phyloP scores from a whole-genome alignment of 805 yeast genomes.

The Candida maris region DNA sequence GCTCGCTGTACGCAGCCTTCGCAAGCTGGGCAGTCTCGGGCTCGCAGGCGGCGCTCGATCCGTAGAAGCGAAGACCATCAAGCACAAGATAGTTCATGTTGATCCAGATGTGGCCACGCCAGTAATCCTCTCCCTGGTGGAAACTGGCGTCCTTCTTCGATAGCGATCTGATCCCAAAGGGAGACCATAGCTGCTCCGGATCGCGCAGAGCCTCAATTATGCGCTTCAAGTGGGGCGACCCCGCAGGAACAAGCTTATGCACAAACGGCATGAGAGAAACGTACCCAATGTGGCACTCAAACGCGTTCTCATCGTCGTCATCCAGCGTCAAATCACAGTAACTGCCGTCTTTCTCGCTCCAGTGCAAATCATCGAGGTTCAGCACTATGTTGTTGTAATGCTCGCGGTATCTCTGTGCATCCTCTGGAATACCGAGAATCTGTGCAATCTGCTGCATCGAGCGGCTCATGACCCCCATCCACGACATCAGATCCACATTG shows the following conservation, averaged over 20 bases:
- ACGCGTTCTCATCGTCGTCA: slow-evolving; percentile 61
- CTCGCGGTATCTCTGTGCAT: slow-evolving; percentile 47
- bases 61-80: slow-evolving; percentile 64
- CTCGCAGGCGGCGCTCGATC: slow-evolving; percentile 28
- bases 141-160: slow-evolving; percentile 63
- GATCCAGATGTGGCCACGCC: slow-evolving; percentile 95
- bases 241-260: slow-evolving; percentile 55
- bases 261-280: slow-evolving; percentile 82
- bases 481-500: slow-evolving; percentile 82
- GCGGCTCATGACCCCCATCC: slow-evolving; percentile 92
- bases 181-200: slow-evolving; percentile 72
- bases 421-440: slow-evolving; percentile 55
- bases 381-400: slow-evolving; percentile 54
- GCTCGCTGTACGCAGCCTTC: slow-evolving; percentile 47
- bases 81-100: slow-evolving; percentile 82
- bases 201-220: slow-evolving; percentile 59
- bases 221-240: slow-evolving; percentile 44
- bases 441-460: slow-evolving; percentile 74
- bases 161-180: slow-evolving; percentile 76
- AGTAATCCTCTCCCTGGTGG: slow-evolving; percentile 83
- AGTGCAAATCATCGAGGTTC: slow-evolving; percentile 73
- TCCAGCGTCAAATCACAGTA: slow-evolving; percentile 85
- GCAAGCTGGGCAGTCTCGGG: slow-evolving; percentile 37
- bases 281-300: slow-evolving; percentile 88
- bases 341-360: slow-evolving; percentile 63